A percentile compares a stretch with the other conserved stretches of the same genome.
Conservation (phyloP, 768 basidiomycete species). For the Lyophyllum decastes region DNA sequence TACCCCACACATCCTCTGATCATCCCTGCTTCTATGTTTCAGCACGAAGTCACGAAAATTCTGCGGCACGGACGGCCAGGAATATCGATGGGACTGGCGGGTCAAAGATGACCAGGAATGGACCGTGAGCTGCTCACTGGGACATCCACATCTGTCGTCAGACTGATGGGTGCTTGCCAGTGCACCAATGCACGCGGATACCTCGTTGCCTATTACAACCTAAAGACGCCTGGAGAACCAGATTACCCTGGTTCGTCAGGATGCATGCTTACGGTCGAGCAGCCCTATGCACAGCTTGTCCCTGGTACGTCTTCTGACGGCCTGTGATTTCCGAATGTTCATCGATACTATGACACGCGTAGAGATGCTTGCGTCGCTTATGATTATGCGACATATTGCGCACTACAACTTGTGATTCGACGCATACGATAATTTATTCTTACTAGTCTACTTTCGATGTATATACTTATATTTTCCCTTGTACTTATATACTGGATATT, state of each 20-base stretch:
- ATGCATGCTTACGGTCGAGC: conserved; percentile 64
- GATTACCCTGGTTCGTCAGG: conserved; percentile 56
- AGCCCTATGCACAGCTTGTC: conserved; percentile 55
- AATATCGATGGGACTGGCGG: conserved; percentile 62
- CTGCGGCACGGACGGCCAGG: conserved; percentile 57
- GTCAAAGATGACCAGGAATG: conserved; percentile 56
- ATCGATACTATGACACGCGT: not conserved
- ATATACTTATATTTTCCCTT: not conserved
- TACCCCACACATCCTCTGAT: not conserved
- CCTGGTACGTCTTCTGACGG: conserved; percentile 41
- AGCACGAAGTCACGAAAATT: conserved; percentile 55
- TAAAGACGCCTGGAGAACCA: conserved; percentile 57
- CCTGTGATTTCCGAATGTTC: not conserved
- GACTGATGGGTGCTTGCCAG: conserved; percentile 31
- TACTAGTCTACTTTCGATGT: too few species aligned
- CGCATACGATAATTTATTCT: not conserved
- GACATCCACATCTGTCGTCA: not conserved
- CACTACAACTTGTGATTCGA: conserved; percentile 1
- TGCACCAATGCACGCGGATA: conserved; percentile 54
- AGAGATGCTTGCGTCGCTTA: conserved; percentile 13
- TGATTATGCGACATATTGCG: conserved; percentile 14
- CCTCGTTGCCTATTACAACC: conserved; percentile 60
- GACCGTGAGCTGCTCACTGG: conserved; percentile 46
- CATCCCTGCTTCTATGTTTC: not conserved
- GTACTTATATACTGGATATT: not conserved